phyloP scores from a whole-genome alignment of 139 green algal genomes.

The Picochlorum sp. region DNA sequence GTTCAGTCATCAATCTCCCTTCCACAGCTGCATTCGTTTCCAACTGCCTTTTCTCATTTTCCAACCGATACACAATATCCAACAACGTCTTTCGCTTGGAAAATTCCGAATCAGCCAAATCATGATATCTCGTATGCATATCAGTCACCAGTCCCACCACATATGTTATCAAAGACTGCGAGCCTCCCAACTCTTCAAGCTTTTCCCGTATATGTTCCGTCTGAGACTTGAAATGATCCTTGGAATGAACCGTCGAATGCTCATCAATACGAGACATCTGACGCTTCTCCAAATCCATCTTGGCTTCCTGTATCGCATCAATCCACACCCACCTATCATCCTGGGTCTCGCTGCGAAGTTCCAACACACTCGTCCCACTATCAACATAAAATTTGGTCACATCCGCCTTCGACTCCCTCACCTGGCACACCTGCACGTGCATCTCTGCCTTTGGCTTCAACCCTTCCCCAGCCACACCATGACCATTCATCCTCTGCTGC shows the following conservation, averaged over 20 bases:
- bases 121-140: conserved; percentile 36
- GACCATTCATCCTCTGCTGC: not conserved
- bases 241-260: not conserved
- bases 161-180: conserved; percentile 14
- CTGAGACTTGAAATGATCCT: not conserved
- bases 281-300: conserved; percentile 21
- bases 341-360: conserved; percentile 54
- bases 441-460: conserved; percentile 35
- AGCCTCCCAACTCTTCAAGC: conserved; percentile 8
- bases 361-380: conserved; percentile 44
- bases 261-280: not conserved
- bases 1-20: conserved; percentile 5
- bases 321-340: conserved; percentile 55
- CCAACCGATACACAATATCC: conserved; percentile 39
- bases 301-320: conserved; percentile 29
- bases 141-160: conserved; percentile 42
- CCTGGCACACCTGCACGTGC: conserved; percentile 45
- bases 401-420: conserved; percentile 43
- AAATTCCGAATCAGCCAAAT: conserved; percentile 38
- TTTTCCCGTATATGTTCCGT: not conserved
- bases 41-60: conserved; percentile 57
- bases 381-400: conserved; percentile 73
- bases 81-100: conserved; percentile 46
- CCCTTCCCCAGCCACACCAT: not conserved
- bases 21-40: conserved; percentile 55